Evolutionary conservation across 257 asterid species (phyloP).

Genomic region (Oldenlandia corymbosa): DNA sequence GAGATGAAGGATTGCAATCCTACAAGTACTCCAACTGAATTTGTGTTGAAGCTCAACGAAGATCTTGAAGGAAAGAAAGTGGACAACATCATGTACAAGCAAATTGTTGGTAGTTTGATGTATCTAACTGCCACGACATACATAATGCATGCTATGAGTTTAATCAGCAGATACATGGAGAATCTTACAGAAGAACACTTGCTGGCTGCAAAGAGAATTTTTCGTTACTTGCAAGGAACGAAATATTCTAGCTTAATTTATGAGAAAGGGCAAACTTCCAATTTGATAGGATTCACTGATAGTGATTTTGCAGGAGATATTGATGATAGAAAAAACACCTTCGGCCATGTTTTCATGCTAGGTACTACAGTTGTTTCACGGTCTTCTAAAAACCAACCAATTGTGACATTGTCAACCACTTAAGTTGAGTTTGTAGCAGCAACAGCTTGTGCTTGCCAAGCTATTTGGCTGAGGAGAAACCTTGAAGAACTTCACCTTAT

Average conservation of each 20-base stretch:
- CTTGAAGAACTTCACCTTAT: not conserved
- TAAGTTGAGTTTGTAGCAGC: not conserved
- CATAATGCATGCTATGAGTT: not conserved
- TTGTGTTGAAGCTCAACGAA: not conserved
- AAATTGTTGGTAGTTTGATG: slow-evolving; percentile 6
- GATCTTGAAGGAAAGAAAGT: not conserved
- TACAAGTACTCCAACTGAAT: not conserved
- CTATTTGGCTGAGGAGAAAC: not conserved
- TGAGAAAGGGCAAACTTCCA: no score
- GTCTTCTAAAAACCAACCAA: not conserved
- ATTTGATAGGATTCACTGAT: no score
- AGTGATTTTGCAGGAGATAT: not conserved
- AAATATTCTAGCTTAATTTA: no score
- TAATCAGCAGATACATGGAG: slow-evolving; percentile 1
- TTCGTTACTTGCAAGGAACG: no score
- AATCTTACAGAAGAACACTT: not conserved
- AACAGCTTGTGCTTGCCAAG: not conserved
- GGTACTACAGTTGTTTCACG: not conserved
- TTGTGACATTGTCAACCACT: not conserved
- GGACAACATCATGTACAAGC: not conserved
- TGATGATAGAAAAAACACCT: not conserved
- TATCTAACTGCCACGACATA: not conserved
- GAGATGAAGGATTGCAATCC: not conserved
- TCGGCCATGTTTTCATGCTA: not conserved
- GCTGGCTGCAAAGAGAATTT: no score